Base-by-base conservation (phyloP, 2,329 filamentous ascomycete genomes). In the Colletotrichum destructivum region DNA sequence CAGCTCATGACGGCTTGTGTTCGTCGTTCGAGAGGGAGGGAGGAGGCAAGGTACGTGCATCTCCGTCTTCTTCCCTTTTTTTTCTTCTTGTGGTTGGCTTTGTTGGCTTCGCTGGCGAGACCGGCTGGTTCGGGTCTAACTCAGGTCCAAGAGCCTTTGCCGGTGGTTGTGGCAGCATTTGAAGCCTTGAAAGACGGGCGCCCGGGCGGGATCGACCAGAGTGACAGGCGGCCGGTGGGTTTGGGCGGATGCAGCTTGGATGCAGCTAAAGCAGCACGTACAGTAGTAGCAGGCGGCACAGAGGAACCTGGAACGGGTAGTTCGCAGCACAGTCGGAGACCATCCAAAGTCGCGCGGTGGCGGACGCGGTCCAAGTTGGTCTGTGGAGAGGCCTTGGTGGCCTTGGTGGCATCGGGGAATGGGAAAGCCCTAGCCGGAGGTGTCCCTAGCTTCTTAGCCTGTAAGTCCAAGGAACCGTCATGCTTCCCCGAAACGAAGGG, bases 401-500 rank as follows among this genome's bases (percentile, higher is more conserved):
- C 23, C 51, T 68, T 46, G 64, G 68, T 60, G 67, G 64, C 57
- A 69, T 69, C 69, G 69, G 64, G 69, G 69, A 63, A 62, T 47
- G 57, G 40, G 31, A 61, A 54, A 64, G 59, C 69, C 52, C 69
- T 60, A 72, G 69, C 69, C 69, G 65, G 66, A 64, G 60, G 44
- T 38, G 65, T 60, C 66, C 52, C 60, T 69, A 26, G 66, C 46
- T 54, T 49, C 59, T 72, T 61, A 64, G 65, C 35, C 60, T 72
- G 46, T 42, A 31, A 63, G 42, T 42, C 65, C 69, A 72, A 67
- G 69, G 52, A 64, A 49, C 60, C 47, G 46, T 69, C 65, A 60
- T 72, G 65, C 69, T 69, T 72, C 69, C 69, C 69, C 69, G 69
- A 72, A 69, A 64, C 69, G 69, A 72, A 72, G 60, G 65, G 46